A percentile compares a stretch with the other conserved stretches of the same genome.
Evolutionary conservation across 805 yeast species (phyloP).

Genomic region (Pichia manshurica): DNA sequence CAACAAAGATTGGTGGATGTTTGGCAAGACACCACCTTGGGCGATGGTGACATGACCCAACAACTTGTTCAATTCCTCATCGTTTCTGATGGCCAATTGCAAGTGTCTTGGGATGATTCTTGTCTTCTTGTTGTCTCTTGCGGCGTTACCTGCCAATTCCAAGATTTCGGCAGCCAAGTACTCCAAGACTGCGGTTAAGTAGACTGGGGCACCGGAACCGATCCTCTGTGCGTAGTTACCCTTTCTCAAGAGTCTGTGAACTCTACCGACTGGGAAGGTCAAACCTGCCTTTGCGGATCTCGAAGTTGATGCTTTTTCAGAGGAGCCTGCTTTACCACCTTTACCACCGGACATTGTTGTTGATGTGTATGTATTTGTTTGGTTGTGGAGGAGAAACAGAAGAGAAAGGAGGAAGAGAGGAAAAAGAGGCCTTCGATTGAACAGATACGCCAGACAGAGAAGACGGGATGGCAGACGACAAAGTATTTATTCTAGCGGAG

Average conservation of each 20-base stretch:
- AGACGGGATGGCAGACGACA: not conserved
- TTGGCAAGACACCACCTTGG: conserved; percentile 99
- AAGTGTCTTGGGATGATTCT: conserved; percentile 98
- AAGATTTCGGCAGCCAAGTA: conserved; percentile 96
- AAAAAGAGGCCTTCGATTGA: not conserved
- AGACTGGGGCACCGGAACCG: conserved; percentile 99
- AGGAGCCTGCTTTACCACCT: conserved; percentile 91
- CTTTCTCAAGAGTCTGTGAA: conserved; percentile 92
- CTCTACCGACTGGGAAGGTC: conserved; percentile 99
- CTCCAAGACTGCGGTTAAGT: conserved; percentile 94
- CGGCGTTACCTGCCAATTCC: conserved; percentile 98
- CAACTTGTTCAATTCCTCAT: conserved; percentile 95
- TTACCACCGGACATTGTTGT: conserved; percentile 58
- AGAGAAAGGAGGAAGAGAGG: not conserved
- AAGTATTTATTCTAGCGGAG: not conserved
- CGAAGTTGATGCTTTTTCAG: conserved; percentile 94
- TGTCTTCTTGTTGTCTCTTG: conserved; percentile 97
- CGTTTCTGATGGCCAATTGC: conserved; percentile 97
- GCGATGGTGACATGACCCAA: conserved; percentile 92
- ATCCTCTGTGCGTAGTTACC: conserved; percentile 98
- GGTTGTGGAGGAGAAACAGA: not conserved
- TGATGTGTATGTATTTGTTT: not conserved
- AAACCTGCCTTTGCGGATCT: conserved; percentile 99
- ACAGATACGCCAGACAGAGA: not conserved
- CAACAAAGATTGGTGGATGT: conserved; percentile 88